Evolutionary conservation across 192 early-diverging fungal genomes (phyloP), one percentile per base, ranked within the genome.

Genomic region (Gamsiella multidivaricata): DNA sequence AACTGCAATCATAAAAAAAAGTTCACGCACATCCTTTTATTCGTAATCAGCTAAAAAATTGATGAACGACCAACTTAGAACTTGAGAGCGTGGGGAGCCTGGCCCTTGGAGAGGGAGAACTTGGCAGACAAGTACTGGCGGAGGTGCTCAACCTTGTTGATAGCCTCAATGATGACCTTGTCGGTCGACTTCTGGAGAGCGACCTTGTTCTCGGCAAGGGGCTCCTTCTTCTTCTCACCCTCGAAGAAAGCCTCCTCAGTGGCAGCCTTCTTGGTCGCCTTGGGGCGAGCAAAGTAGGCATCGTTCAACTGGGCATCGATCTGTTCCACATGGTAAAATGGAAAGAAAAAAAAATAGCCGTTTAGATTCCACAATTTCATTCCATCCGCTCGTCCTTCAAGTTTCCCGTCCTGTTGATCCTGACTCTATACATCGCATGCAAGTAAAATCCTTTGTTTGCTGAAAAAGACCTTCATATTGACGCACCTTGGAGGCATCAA

Each of bases 71-170:
- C 60, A 65, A 67, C 65, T 95, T 97, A 98, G 89, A 97, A 98
- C 90, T 95, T 92, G 84, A 99, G 84, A 67, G 85, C 79, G 89
- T 99, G 98, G 73, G 96, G 96, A 79, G 91, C 91, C 89, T 98
- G 95, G 78, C 96, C 96, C 90, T 96, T 97, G 88, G 90, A 82
- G 60, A 99, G 91, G 45, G 94, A 86, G 86, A 99, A 99, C 66
- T 88, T 86, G 65, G 94, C 83, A 71, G 81, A 81, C 54, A 99
- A 87, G 94, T 99, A 99, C 50, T 91, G 85, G 70, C 87, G 87
- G 71, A 99, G 89, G 82, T 90, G 83, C 57, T 95, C 96, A 69
- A 88, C 88, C 90, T 96, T 94, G 86, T 87, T 87, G 66, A 97
- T 76, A 20, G 85, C 88, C 54, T 90, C 91, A 37, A 95, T 65